Evolutionary conservation across 306 rosid genomes (phyloP).

Genomic region (Ammopiptanthus mongolicus): DNA sequence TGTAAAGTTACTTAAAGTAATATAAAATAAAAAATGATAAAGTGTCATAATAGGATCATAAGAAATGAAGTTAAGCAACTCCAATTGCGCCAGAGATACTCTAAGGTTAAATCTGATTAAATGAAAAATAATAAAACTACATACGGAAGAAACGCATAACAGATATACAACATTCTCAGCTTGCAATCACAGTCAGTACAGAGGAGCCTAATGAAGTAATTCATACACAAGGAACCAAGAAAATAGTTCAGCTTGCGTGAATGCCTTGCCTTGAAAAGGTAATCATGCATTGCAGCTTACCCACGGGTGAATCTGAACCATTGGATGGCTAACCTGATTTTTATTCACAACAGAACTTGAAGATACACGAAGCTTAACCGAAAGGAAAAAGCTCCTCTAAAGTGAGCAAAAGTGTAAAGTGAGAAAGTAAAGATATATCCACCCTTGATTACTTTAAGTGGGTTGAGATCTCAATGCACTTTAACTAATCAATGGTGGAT

Average conservation of each 20-base stretch:
- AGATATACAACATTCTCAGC: slow-evolving; percentile 25
- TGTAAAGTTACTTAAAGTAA: too few relatives aligned
- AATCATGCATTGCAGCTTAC: slow-evolving; percentile 10
- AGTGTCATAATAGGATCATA: too few relatives aligned
- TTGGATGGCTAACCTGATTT: slow-evolving; percentile 12
- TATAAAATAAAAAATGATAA: too few relatives aligned
- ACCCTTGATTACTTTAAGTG: too few relatives aligned
- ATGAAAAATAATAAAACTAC: neutral
- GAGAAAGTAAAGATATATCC: too few relatives aligned
- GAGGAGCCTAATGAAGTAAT: neutral
- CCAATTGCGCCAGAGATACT: too few relatives aligned
- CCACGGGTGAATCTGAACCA: slow-evolving; percentile 1
- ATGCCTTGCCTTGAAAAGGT: neutral
- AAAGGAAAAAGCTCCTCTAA: too few relatives aligned
- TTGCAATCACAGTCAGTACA: neutral
- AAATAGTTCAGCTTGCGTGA: neutral
- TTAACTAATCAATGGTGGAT: too few relatives aligned
- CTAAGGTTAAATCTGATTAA: neutral
- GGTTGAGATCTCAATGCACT: too few relatives aligned
- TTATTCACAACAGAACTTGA: slow-evolving; percentile 19
- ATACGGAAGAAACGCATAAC: neutral
- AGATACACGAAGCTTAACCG: slow-evolving; percentile 13
- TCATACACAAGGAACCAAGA: slow-evolving; percentile 6
- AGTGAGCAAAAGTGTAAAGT: too few relatives aligned
- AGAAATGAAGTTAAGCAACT: too few relatives aligned